These are phyloP conservation scores for Hortiboletus flavorubellus DNA, from an alignment of 768 basidiomycete genomes.

Conservation along the genomic window DNA sequence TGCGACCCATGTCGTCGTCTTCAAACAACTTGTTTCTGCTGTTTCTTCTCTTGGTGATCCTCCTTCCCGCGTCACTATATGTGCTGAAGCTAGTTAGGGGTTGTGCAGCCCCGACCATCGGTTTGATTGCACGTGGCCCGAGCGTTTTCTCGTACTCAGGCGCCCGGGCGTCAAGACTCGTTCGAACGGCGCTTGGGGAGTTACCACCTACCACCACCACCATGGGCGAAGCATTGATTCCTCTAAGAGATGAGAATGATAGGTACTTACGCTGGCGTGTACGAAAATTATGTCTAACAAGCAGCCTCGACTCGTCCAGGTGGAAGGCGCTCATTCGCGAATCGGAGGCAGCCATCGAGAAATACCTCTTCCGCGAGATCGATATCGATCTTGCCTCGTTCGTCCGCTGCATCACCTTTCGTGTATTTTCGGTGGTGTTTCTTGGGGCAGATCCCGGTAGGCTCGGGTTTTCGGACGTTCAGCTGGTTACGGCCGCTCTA, in stretches of 20 bases:
- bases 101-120: background rate
- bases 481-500: slow-evolving; percentile 38
- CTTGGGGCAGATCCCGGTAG: slow-evolving; percentile 32
- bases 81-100: background rate
- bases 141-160: background rate
- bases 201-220: background rate
- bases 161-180: slow-evolving; percentile 5
- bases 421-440: slow-evolving; percentile 41
- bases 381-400: slow-evolving; percentile 36
- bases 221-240: slow-evolving; percentile 4
- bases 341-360: slow-evolving; percentile 8
- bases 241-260: slow-evolving; percentile 1
- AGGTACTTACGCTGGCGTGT: slow-evolving; percentile 13
- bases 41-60: slow-evolving; percentile 9
- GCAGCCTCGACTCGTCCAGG: background rate
- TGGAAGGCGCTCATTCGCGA: slow-evolving; percentile 14
- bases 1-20: slow-evolving; percentile 7
- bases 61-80: background rate
- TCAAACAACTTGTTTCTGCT: slow-evolving; percentile 16
- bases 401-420: slow-evolving; percentile 44
- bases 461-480: slow-evolving; percentile 29
- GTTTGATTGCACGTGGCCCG: slow-evolving; percentile 17
- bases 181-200: background rate
- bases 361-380: slow-evolving; percentile 11
- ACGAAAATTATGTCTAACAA: slow-evolving; percentile 2